phyloP scores from a whole-genome alignment of 139 green algal genomes.

The Coelastrella sp. region DNA sequence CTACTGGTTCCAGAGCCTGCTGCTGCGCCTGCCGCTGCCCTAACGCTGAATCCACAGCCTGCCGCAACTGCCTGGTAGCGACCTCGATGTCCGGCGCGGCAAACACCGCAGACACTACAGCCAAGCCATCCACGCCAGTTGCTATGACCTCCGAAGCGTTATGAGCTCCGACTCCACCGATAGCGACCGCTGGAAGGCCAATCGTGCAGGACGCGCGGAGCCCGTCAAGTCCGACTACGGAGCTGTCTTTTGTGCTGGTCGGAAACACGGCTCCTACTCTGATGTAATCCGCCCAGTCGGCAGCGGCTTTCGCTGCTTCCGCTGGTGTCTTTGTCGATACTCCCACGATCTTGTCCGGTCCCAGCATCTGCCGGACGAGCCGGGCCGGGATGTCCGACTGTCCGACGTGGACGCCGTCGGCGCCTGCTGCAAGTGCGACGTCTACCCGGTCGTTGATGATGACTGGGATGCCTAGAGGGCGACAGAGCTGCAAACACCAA shows the following conservation, averaged over 20 bases:
- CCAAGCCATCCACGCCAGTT: conserved; percentile 72
- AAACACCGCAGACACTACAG: conserved; percentile 89
- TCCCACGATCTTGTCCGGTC: conserved; percentile 84
- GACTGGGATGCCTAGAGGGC: conserved; percentile 75
- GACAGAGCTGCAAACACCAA: conserved; percentile 60
- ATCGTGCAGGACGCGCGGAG: conserved; percentile 72
- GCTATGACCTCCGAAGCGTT: conserved; percentile 70
- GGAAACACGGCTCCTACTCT: conserved; percentile 84
- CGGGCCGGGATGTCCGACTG: conserved; percentile 86
- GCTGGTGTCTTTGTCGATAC: conserved; percentile 86
- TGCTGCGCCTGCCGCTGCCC: neutral
- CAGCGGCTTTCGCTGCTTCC: conserved; percentile 70
- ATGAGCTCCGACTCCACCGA: conserved; percentile 83
- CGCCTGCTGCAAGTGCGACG: conserved; percentile 87
- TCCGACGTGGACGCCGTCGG: conserved; percentile 91
- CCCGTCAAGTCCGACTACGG: conserved; percentile 79
- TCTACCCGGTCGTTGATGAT: conserved; percentile 97
- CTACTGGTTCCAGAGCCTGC: neutral
- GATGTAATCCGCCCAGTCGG: conserved; percentile 93
- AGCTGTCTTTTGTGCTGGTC: conserved; percentile 89
- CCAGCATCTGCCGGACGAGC: conserved; percentile 64
- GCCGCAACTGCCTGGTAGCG: conserved; percentile 62
- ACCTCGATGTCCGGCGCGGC: conserved; percentile 59
- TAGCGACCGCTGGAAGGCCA: conserved; percentile 89
- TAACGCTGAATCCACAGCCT: conserved; percentile 18